Base-by-base conservation (phyloP, 1,284 basidiomycete species). In the Xerocomus minutiporus region DNA sequence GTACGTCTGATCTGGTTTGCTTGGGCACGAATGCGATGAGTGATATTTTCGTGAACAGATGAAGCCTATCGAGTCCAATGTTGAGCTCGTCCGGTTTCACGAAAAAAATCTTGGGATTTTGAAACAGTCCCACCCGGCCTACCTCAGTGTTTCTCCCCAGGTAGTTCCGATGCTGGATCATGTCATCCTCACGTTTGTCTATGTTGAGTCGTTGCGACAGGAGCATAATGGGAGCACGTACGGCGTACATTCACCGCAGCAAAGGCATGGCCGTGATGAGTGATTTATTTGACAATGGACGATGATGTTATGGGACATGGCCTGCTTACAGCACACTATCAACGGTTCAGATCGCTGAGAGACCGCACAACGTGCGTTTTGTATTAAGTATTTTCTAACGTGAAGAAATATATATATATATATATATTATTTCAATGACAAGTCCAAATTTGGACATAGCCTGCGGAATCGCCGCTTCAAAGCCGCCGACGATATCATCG, bases 101-200 rank as follows among this genome's bases (percentile, higher is more conserved):
- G 25, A 43, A 43, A 62, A 62, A 15, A 64, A 64, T 35, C 17
- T 47, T 3, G 61, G 63, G 9, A 49, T 63, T 17, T 15, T 46
- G 20, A 62, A 57, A 17, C 42, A 20, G 8, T n/a, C 60, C 0
- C 61, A 66, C 36, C 62, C 61, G 4, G 52, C 63, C 0, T 63
- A 66, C 35, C 45, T 63, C 29, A 9, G 60, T 8, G 50, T 64
- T 35, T 54, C 61, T 25, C 17, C 52, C 1, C 12, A 36, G 1
- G 55, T 38, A 12, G 51, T 48, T 15, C 11, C 47, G 13, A 62
- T 63, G 46, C 31, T 66, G 51, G 61, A 66, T 40, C 55, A 63
- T 8, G 23, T 62, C 50, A 43, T 63, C 13, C 47, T 66, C 32
- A 63, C 61, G 6, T 66, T 60, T 26, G 28, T 66, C 38, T 66